Conservation (phyloP, 495 filamentous ascomycete genomes). For the Gamarada debralockiae region DNA sequence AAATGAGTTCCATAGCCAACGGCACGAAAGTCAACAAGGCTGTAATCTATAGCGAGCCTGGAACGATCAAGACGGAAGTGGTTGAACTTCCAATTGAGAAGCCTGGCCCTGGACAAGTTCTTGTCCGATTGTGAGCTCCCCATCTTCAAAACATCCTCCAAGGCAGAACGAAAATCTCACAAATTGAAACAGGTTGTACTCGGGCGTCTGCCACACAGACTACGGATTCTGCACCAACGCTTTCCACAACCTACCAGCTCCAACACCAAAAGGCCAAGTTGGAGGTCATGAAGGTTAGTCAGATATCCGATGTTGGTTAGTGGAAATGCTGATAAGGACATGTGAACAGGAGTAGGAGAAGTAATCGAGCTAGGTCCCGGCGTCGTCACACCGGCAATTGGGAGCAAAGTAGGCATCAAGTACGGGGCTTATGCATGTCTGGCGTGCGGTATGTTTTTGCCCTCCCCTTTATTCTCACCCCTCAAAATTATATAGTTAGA, state of each 20-base stretch:
- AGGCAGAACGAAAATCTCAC: neutral
- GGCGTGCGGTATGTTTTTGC: conserved; percentile 27
- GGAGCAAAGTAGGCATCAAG: conserved; percentile 33
- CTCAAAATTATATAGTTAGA: too few species aligned
- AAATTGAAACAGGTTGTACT: neutral
- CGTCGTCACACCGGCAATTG: conserved; percentile 32
- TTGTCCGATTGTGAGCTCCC: neutral
- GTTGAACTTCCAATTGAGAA: neutral
- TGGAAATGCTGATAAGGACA: too few species aligned
- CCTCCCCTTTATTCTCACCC: too few species aligned
- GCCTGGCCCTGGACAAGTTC: neutral
- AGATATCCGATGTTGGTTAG: too few species aligned
- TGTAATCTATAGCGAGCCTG: neutral
- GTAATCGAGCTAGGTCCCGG: conserved; percentile 41
- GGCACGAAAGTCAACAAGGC: neutral
- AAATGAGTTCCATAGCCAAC: too few species aligned
- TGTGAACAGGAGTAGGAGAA: conserved; percentile 47
- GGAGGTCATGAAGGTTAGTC: conserved; percentile 49
- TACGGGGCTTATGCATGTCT: neutral
- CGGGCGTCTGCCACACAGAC: neutral
- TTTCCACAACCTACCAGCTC: neutral
- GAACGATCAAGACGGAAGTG: neutral
- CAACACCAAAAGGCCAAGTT: neutral
- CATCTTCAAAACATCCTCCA: neutral
- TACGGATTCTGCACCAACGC: neutral